These are phyloP conservation scores for Zygoascus biomembranicola DNA, from an alignment of 805 yeast genomes.

Conservation along the genomic window DNA sequence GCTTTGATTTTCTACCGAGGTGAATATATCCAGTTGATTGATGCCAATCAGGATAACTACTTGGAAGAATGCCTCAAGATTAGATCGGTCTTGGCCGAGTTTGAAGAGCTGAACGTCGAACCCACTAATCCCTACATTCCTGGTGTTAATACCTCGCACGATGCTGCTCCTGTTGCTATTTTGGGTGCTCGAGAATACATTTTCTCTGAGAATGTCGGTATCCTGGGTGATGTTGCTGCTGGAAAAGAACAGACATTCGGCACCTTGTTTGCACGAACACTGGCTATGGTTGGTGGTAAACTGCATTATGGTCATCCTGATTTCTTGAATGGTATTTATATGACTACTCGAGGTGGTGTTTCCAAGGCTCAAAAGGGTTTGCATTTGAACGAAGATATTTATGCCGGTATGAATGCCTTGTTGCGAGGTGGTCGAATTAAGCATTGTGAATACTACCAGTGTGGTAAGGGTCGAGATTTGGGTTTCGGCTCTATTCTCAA, in stretches of 20 bases:
- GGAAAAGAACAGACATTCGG: slow-evolving; percentile 98
- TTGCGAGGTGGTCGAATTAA: slow-evolving; percentile 89
- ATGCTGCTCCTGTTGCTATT: slow-evolving; percentile 65
- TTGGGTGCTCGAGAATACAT: slow-evolving; percentile 93
- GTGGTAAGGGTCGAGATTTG: slow-evolving; percentile 94
- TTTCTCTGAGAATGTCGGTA: slow-evolving; percentile 87
- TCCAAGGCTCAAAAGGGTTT: slow-evolving; percentile 92
- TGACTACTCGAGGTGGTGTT: slow-evolving; percentile 94
- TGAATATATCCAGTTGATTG: slow-evolving; percentile 89
- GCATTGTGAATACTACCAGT: slow-evolving; percentile 92
- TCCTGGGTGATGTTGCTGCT: slow-evolving; percentile 93
- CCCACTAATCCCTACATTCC: slow-evolving; percentile 50
- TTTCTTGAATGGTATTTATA: slow-evolving; percentile 78
- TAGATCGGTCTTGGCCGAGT: slow-evolving; percentile 79
- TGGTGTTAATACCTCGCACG: slow-evolving; percentile 35
- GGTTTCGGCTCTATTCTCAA: slow-evolving; percentile 90
- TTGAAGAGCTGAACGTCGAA: slow-evolving; percentile 65
- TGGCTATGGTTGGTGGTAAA: slow-evolving; percentile 92
- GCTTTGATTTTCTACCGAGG: slow-evolving; percentile 83
- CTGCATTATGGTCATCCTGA: slow-evolving; percentile 96
- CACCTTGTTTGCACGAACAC: slow-evolving; percentile 84
- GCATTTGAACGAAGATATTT: slow-evolving; percentile 90
- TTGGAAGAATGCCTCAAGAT: slow-evolving; percentile 90
- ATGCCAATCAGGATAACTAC: slow-evolving; percentile 95
- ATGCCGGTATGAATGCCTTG: slow-evolving; percentile 88